These are phyloP conservation scores for Phytophthora hibernalis DNA, from an alignment of 352 stramenopile species.

Conservation along the genomic window DNA sequence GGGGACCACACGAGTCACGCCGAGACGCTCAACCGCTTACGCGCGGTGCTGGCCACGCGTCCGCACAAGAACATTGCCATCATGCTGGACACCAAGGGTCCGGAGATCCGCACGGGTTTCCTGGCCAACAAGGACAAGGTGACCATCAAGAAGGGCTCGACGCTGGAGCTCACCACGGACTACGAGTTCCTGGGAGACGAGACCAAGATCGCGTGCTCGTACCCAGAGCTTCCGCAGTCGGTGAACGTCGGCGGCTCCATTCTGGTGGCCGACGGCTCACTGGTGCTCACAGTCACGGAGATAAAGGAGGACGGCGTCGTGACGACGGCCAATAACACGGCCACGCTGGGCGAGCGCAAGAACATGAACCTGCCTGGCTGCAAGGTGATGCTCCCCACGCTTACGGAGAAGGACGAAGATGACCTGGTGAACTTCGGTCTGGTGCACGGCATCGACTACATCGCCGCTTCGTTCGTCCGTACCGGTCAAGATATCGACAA, in stretches of 20 bases:
- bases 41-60: slow-evolving; percentile 61
- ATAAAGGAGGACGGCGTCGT: slow-evolving; percentile 80
- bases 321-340: slow-evolving; percentile 76
- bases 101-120: slow-evolving; percentile 96
- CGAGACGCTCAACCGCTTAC: slow-evolving; percentile 65
- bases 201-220: slow-evolving; percentile 93
- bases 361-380: slow-evolving; percentile 96
- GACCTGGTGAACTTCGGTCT: slow-evolving; percentile 96
- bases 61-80: slow-evolving; percentile 87
- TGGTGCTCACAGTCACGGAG: slow-evolving; percentile 92
- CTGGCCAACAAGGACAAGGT: slow-evolving; percentile 73
- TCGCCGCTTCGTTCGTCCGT: slow-evolving; percentile 98
- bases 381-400: slow-evolving; percentile 90
- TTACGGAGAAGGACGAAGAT: slow-evolving; percentile 94
- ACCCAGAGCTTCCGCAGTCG: slow-evolving; percentile 90
- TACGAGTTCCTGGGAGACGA: slow-evolving; percentile 77
- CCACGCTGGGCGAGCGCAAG: slow-evolving; percentile 91
- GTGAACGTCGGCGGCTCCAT: slow-evolving; percentile 93
- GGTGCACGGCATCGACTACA: slow-evolving; percentile 96
- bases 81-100: slow-evolving; percentile 97
- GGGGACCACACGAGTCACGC: slow-evolving; percentile 92
- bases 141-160: slow-evolving; percentile 61
- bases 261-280: slow-evolving; percentile 94
- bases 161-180: slow-evolving; percentile 70
- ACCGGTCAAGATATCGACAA: slow-evolving; percentile 96